Conservation (phyloP, 2,329 filamentous ascomycete genomes). For the Dryadomyces quercivorus region DNA sequence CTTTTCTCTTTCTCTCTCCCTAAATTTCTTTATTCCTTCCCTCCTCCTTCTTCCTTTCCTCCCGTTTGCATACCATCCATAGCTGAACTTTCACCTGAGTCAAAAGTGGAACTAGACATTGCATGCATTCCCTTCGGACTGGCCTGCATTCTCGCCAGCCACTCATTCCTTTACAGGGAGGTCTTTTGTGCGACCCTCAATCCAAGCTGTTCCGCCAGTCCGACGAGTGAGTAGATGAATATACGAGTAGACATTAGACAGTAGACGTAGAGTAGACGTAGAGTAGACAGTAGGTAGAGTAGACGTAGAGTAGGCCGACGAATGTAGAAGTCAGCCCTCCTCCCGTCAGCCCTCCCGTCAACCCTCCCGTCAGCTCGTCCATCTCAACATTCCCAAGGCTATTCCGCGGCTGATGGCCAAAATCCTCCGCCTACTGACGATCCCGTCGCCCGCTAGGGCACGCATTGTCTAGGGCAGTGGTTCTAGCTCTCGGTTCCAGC, state of each 20-base stretch:
- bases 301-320: no score
- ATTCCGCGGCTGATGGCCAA: background rate
- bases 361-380: no score
- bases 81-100: background rate
- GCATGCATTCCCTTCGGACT: background rate
- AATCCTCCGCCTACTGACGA: background rate
- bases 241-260: no score
- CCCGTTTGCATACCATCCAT: background rate
- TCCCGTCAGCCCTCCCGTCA: no score
- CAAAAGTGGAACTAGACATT: background rate
- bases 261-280: no score
- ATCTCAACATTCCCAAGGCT: no score
- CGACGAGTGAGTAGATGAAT: no score
- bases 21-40: background rate
- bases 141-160: background rate
- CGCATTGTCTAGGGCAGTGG: no score
- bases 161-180: background rate
- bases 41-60: background rate
- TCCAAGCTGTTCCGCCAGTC: background rate
- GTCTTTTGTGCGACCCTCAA: background rate
- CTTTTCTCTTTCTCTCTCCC: background rate
- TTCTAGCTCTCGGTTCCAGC: no score
- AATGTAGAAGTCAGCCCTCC: no score
- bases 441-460: no score
- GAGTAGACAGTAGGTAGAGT: no score